Percentiles rank a stretch among this genome's conserved stretches.
Conservation (phyloP, 768 basidiomycete genomes). For the Cystofilobasidium capitatum region DNA sequence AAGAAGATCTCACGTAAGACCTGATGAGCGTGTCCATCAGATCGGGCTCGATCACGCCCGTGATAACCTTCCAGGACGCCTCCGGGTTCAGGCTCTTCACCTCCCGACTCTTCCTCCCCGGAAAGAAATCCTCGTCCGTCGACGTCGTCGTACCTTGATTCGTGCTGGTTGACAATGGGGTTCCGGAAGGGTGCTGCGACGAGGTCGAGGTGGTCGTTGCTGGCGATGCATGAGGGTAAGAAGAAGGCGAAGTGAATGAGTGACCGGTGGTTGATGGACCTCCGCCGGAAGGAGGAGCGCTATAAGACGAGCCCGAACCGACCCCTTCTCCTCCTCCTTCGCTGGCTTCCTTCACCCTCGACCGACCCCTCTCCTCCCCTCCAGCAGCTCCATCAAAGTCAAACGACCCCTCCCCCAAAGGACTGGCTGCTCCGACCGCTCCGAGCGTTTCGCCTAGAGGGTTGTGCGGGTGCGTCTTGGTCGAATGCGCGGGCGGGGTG, state of each 20-base stretch:
- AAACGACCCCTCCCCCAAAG: too few relatives aligned
- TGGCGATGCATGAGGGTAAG: too few relatives aligned
- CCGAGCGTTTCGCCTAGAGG: slow-evolving; percentile 1
- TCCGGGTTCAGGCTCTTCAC: slow-evolving; percentile 73
- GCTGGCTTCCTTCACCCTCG: too few relatives aligned
- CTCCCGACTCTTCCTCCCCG: slow-evolving; percentile 62
- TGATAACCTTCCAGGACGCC: slow-evolving; percentile 74
- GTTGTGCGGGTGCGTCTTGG: slow-evolving; percentile 23
- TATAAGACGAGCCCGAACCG: too few relatives aligned
- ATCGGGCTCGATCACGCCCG: slow-evolving; percentile 74
- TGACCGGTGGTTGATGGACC: too few relatives aligned
- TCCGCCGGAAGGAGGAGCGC: too few relatives aligned
- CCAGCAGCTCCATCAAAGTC: too few relatives aligned
- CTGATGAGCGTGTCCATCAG: slow-evolving; percentile 77
- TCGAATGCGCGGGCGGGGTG: slow-evolving; percentile 6
- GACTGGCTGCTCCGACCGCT: background rate
- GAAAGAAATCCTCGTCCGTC: slow-evolving; percentile 49
- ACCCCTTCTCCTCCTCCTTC: too few relatives aligned
- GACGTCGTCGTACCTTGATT: background rate
- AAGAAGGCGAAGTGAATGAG: too few relatives aligned
- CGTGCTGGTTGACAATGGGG: background rate
- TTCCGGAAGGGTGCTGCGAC: background rate
- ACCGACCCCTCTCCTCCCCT: too few relatives aligned
- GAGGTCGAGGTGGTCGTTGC: background rate
- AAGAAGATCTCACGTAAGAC: slow-evolving; percentile 31